Base-by-base conservation (phyloP, 345 rosid genomes). In the Hibiscus tridactylites region DNA sequence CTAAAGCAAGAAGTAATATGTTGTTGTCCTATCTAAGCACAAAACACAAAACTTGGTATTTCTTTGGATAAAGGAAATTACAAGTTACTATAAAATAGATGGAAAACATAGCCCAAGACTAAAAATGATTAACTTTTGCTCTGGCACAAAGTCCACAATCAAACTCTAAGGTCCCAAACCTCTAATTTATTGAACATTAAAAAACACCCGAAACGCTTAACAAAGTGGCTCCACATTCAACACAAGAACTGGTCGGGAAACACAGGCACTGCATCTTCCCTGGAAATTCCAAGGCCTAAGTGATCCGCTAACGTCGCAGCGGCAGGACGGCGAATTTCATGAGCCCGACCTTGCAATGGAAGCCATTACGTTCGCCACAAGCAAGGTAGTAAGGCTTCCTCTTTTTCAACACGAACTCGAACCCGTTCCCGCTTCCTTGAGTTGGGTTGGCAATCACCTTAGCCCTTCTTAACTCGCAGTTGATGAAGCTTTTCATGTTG, bases 271-370 rank as follows among this genome's bases (percentile, higher is more conserved):
- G 29, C 61, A 56, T 56, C 61, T 56, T 21, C 61, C 61, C 31
- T 56, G 61, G 19, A 52, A 15, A 49, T 16, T 52, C 57, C 57
- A 56, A 19, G 61, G 61, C 61, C 12, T 21, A 26, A 19, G 62
- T 58, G 6, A 58, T 58, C 16, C n/a, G 42, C 76, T 74, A 67
- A 44, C 75, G 87, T 26, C 74, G 62, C 56, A 78, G 29, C 0
- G 96, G 91, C 77, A 78, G 24, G 37, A 85, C 81, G 11, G 75
- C 71, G 67, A 93, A 89, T 83, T 83, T 89, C 97, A 91, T 93
- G 49, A 62, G 71, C 7, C 96, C 97, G 12, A 72, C 74, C 59
- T 47, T 85, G 78, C 98, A 93, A 13, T 91, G 97, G 74, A 84
- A 9, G 47, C 96, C 92, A 0, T 76, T 75, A 8, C 73, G 81